Base-by-base conservation (phyloP, 192 early-diverging fungal genomes). In the Backusella mclennaniae region DNA sequence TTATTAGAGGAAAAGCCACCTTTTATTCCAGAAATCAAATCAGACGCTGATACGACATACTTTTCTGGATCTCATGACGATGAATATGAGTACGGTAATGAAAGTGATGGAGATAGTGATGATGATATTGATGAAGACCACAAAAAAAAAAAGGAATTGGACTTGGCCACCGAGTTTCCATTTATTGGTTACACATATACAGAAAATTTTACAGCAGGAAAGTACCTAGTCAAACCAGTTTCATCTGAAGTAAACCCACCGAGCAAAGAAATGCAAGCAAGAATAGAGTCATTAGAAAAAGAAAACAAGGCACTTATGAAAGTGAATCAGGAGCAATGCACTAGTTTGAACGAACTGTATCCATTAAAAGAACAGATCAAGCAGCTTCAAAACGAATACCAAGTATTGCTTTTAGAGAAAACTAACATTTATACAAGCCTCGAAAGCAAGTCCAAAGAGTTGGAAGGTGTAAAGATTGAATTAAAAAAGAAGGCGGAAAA, bases 31-130 rank as follows among this genome's bases (percentile, higher is more conserved):
- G 85, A 92, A n/a, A 87, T 96, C n/a, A 89, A 85, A 73, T 89
- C 95, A 19, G 91, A 93, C 23, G 93, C 95, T 36, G 96, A 98
- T 77, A 98, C 95, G 0, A 91, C 92, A 42, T 95, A 96, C 79
- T 98, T 98, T 86, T 89, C 92, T 70, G 89, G 92, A 69, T 88
- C 74, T 33, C 19, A 72, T 7, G 41, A 72, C 14, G 44, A 72
- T 4, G 23, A 63, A 63, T 23, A 63, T 1, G 23, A 29, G 23
- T 14, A 63, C 29, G n/a, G 23, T 4, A 23, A 63, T 29, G 56
- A 12, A 71, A 49, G 23, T 11, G 41, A 71, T 14, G 26, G 42
- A 3, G 70, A 71, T 7, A 41, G 39, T 6, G 69, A 35, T 6
- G 69, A 71, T 31, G 41, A 44, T 29, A 41, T 44, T 15, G 70